These are phyloP conservation scores for Amphichorda felina DNA, from an alignment of 2,329 filamentous ascomycete species.

Conservation along the genomic window DNA sequence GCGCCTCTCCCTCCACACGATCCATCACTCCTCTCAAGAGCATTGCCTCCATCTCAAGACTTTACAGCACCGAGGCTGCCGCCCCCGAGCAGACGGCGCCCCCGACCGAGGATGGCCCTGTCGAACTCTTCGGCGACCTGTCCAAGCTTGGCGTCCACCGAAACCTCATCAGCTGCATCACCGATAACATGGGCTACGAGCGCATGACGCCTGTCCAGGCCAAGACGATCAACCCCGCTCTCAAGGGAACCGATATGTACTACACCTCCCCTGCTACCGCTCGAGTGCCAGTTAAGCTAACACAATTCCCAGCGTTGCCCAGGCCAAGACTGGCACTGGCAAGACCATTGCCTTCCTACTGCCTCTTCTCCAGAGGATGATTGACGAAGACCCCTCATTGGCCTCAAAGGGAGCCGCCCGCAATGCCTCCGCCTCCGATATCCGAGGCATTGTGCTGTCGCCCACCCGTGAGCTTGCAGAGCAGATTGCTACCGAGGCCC, in stretches of 20 bases:
- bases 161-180: slow-evolving; percentile 57
- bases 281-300: background rate
- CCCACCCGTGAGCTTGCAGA: slow-evolving; percentile 73
- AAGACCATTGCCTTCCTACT: slow-evolving; percentile 93
- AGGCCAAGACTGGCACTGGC: slow-evolving; percentile 93
- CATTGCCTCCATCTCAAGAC: slow-evolving; percentile 13
- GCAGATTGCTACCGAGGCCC: slow-evolving; percentile 72
- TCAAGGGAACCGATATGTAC: slow-evolving; percentile 76
- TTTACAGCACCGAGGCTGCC: slow-evolving; percentile 27
- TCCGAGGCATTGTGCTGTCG: slow-evolving; percentile 62
- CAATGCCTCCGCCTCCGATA: slow-evolving; percentile 37
- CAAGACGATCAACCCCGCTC: slow-evolving; percentile 67
- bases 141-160: slow-evolving; percentile 40
- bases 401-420: slow-evolving; percentile 27
- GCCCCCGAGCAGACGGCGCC: slow-evolving; percentile 12
- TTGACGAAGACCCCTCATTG: slow-evolving; percentile 50
- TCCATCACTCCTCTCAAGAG: slow-evolving; percentile 8
- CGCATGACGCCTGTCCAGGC: slow-evolving; percentile 90
- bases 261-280: slow-evolving; percentile 17
- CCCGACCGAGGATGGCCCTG: slow-evolving; percentile 8
- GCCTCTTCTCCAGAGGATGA: slow-evolving; percentile 70
- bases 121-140: slow-evolving; percentile 33
- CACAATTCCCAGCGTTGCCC: slow-evolving; percentile 54
- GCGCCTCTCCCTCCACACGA: slow-evolving; percentile 8
- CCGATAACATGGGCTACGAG: slow-evolving; percentile 59